Evolutionary conservation across 2,329 filamentous ascomycete genomes (phyloP).

Genomic region (Alternaria gaisen): DNA sequence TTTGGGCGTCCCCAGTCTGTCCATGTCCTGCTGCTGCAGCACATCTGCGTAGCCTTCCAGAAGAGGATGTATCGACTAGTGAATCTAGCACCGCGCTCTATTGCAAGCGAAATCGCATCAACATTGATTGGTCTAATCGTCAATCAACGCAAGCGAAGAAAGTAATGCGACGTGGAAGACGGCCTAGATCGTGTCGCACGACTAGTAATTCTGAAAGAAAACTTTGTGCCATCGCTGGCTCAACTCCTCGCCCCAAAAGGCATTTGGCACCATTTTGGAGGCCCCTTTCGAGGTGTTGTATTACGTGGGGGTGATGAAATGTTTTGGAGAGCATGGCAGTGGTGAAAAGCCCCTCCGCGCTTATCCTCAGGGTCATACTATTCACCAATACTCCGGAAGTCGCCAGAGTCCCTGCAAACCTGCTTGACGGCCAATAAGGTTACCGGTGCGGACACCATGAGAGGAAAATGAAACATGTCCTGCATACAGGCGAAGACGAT

Average conservation of each 20-base stretch:
- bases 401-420: conserved; percentile 20
- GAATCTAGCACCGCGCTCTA: conserved; percentile 5
- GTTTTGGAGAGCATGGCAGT: conserved; percentile 13
- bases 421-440: conserved; percentile 32
- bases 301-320: conserved; percentile 2
- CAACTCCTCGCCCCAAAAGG: background rate
- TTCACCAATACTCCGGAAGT: conserved; percentile 3
- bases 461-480: conserved; percentile 32
- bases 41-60: conserved; percentile 37
- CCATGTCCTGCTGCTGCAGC: conserved; percentile 23
- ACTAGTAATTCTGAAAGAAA: background rate
- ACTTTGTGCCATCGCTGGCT: background rate
- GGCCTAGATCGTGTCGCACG: background rate
- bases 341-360: conserved; percentile 36
- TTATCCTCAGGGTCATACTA: conserved; percentile 37
- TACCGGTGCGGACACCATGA: conserved; percentile 14
- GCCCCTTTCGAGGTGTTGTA: background rate
- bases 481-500: conserved; percentile 25
- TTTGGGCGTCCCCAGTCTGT: conserved; percentile 40
- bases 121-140: conserved; percentile 3
- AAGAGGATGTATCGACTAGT: conserved; percentile 28
- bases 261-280: background rate
- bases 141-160: conserved; percentile 7
- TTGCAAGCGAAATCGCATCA: conserved; percentile 2
- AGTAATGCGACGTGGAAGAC: background rate